Percentiles rank a stretch among this genome's conserved stretches.
These are phyloP conservation scores for Astraeus odoratus DNA, from an alignment of 768 basidiomycete species.

Conservation along the genomic window DNA sequence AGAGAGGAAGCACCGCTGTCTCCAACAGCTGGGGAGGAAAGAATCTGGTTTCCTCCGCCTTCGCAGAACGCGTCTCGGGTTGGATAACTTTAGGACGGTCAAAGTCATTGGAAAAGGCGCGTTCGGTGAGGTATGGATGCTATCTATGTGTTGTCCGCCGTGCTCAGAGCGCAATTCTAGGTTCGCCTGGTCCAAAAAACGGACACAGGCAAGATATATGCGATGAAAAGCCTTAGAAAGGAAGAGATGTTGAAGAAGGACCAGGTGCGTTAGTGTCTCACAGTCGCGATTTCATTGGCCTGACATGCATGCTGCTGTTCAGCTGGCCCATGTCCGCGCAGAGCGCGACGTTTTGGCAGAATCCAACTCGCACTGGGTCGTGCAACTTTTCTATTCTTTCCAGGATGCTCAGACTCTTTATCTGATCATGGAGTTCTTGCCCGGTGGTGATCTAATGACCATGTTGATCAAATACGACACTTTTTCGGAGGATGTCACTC, in stretches of 20 bases:
- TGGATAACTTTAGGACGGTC: slow-evolving; percentile 92
- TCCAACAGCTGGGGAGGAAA: slow-evolving; percentile 78
- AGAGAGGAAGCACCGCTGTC: slow-evolving; percentile 79
- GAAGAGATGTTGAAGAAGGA: slow-evolving; percentile 99
- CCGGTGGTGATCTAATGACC: slow-evolving; percentile 98
- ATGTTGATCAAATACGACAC: slow-evolving; percentile 99
- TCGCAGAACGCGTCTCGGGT: slow-evolving; percentile 80
- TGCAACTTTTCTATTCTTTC: slow-evolving; percentile 97
- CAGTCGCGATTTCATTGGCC: not conserved
- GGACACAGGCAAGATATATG: slow-evolving; percentile 97
- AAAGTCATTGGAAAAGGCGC: slow-evolving; percentile 99
- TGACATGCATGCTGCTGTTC: slow-evolving; percentile 3
- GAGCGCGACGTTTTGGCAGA: slow-evolving; percentile 96
- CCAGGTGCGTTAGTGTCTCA: slow-evolving; percentile 50
- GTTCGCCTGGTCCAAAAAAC: slow-evolving; percentile 94
- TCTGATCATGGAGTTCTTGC: slow-evolving; percentile 98
- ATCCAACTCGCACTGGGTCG: slow-evolving; percentile 93
- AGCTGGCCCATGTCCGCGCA: slow-evolving; percentile 97
- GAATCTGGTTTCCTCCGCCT: slow-evolving; percentile 86
- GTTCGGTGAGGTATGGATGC: slow-evolving; percentile 78
- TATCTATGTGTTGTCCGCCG: not conserved
- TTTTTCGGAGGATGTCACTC: slow-evolving; percentile 94
- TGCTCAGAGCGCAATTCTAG: slow-evolving; percentile 17
- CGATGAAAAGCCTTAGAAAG: slow-evolving; percentile 97
- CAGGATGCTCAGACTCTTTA: slow-evolving; percentile 91